Evolutionary conservation across 805 yeast species (phyloP).

Genomic region (Komagataella phaffii): DNA sequence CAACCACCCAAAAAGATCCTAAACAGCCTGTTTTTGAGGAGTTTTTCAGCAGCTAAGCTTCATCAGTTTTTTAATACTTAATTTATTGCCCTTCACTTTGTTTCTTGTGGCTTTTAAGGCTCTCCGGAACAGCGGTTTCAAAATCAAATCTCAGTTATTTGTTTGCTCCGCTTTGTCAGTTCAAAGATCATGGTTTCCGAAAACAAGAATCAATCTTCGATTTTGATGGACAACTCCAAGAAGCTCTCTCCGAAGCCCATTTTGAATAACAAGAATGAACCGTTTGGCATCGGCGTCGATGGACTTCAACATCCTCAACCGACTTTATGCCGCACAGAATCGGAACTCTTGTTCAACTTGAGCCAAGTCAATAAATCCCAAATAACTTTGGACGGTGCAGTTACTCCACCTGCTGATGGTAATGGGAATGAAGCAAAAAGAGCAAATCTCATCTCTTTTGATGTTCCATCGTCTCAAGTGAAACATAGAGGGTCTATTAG

Average conservation of each 20-base stretch:
- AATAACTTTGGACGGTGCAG: neutral
- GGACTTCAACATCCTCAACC: neutral
- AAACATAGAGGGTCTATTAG: constrained; percentile 48
- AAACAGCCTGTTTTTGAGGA: neutral
- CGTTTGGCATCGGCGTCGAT: neutral
- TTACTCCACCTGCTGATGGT: neutral
- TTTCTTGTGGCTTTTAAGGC: neutral
- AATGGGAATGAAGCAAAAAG: constrained; percentile 6
- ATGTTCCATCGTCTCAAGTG: constrained; percentile 26
- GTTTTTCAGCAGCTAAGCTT: neutral
- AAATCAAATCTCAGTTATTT: neutral
- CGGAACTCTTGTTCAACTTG: neutral
- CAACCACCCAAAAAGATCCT: neutral
- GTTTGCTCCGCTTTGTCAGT: neutral
- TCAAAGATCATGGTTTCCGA: neutral
- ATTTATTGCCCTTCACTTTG: neutral
- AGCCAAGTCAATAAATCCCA: neutral
- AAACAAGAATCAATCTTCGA: neutral
- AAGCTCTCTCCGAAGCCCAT: neutral
- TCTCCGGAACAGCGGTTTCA: neutral
- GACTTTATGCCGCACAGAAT: neutral
- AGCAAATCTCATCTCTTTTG: constrained; percentile 26
- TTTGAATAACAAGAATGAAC: neutral
- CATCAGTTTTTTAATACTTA: neutral
- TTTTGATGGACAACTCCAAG: neutral